Percentiles rank a stretch among this genome's conserved stretches.
Evolutionary conservation across 2,329 filamentous ascomycete genomes (phyloP).

Genomic region (Aspergillus hiratsukae): DNA sequence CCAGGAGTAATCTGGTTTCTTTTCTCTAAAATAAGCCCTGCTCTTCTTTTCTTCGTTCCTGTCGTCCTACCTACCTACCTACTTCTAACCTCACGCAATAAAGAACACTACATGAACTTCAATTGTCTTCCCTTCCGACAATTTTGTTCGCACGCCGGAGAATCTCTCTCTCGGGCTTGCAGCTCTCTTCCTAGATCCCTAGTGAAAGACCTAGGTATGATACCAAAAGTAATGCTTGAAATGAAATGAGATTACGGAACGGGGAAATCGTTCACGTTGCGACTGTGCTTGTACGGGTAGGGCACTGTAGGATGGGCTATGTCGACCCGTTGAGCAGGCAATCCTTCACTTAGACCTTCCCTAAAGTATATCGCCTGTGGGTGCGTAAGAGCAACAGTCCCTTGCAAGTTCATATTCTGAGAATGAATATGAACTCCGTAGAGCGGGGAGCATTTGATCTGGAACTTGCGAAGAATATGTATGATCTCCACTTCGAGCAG

Average conservation of each 20-base stretch:
- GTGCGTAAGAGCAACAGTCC: not conserved
- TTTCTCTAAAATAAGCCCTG: constrained; percentile 20
- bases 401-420: not conserved
- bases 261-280: not conserved
- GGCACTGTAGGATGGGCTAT: not conserved
- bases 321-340: not conserved
- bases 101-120: constrained; percentile 32
- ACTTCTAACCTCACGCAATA: constrained; percentile 34
- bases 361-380: not conserved
- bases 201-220: constrained; percentile 12
- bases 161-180: constrained; percentile 1
- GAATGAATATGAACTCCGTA: not conserved
- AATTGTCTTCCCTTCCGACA: constrained; percentile 1
- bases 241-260: not conserved
- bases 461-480: not conserved
- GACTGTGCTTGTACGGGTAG: not conserved
- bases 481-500: not conserved
- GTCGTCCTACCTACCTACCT: constrained; percentile 28
- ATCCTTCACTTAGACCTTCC: not conserved
- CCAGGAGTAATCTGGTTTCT: constrained; percentile 43
- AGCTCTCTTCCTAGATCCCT: constrained; percentile 4
- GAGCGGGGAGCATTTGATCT: not conserved
- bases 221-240: constrained; percentile 2
- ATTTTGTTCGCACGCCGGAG: not conserved
- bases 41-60: constrained; percentile 24